These are phyloP conservation scores for Pelargonium australe DNA, from an alignment of 441 rosid species.

Conservation along the genomic window DNA sequence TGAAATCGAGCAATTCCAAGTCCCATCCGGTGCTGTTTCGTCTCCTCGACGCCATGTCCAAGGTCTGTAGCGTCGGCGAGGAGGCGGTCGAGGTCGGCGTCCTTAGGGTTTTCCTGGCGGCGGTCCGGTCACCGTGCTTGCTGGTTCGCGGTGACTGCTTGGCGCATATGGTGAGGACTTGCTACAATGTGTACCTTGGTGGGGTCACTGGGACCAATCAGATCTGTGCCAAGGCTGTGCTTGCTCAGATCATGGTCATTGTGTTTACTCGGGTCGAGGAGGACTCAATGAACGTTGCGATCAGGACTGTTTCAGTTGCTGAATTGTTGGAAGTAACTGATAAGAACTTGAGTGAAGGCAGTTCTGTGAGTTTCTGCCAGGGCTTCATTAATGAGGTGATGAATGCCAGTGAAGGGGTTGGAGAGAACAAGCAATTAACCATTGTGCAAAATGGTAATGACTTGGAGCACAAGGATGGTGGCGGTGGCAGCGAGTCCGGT, in stretches of 20 bases:
- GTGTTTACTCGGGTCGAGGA: constrained; percentile 70
- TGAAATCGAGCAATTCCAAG: neutral
- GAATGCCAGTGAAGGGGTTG: constrained; percentile 52
- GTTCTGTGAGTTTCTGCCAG: constrained; percentile 67
- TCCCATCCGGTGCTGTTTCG: constrained; percentile 25
- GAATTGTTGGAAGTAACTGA: constrained; percentile 73
- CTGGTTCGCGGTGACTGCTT: constrained; percentile 77
- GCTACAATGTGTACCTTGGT: constrained; percentile 84
- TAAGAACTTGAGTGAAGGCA: constrained; percentile 85
- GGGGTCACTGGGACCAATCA: constrained; percentile 78
- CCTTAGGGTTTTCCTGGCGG: constrained; percentile 67
- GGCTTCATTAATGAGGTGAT: constrained; percentile 65
- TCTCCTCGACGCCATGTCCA: constrained; percentile 48
- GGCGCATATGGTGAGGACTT: constrained; percentile 67
- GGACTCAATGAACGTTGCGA: constrained; percentile 44
- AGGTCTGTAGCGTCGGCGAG: constrained; percentile 59
- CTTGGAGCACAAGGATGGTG: constrained; percentile 22
- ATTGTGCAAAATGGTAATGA: constrained; percentile 34
- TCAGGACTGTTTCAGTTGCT: constrained; percentile 53
- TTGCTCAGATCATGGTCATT: constrained; percentile 76
- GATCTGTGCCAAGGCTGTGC: constrained; percentile 88
- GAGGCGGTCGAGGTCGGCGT: constrained; percentile 68
- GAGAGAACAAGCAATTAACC: constrained; percentile 19
- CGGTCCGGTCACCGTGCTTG: constrained; percentile 60
- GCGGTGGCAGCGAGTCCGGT: constrained; percentile 5